A percentile compares a stretch with the other conserved stretches of the same genome.
Conservation (phyloP, 495 filamentous ascomycete genomes). For the Penicillium atrosanguineum region DNA sequence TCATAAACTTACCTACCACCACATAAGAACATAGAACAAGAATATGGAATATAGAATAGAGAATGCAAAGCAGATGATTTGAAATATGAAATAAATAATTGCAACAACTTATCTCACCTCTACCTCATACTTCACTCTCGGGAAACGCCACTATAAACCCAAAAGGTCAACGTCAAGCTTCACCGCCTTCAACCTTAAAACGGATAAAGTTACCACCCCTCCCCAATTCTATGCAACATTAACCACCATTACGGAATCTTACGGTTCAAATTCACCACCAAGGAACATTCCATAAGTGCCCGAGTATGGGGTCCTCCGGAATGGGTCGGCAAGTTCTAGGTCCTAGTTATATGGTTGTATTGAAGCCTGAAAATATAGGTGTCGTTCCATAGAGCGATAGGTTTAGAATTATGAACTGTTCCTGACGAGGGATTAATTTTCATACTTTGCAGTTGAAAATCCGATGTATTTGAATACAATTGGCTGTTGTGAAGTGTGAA, state of each 20-base stretch:
- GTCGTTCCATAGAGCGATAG: not conserved
- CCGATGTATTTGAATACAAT: too few species aligned
- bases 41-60: not conserved
- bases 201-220: slow-evolving; percentile 3
- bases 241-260: not conserved
- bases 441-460: not conserved
- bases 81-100: too few species aligned
- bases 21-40: not conserved
- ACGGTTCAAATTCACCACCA: not conserved
- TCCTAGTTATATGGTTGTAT: not conserved
- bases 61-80: too few species aligned
- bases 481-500: too few species aligned
- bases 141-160: not conserved
- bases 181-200: slow-evolving; percentile 2
- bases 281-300: not conserved
- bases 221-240: not conserved
- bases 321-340: not conserved
- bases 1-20: not conserved
- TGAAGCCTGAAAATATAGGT: not conserved
- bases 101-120: too few species aligned
- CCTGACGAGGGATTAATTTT: not conserved
- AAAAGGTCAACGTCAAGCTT: not conserved
- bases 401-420: not conserved
- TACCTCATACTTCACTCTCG: too few species aligned
- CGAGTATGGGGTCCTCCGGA: not conserved